Evolutionary conservation across 2,329 filamentous ascomycete genomes (phyloP).

Genomic region (Diaporthe ampelina): DNA sequence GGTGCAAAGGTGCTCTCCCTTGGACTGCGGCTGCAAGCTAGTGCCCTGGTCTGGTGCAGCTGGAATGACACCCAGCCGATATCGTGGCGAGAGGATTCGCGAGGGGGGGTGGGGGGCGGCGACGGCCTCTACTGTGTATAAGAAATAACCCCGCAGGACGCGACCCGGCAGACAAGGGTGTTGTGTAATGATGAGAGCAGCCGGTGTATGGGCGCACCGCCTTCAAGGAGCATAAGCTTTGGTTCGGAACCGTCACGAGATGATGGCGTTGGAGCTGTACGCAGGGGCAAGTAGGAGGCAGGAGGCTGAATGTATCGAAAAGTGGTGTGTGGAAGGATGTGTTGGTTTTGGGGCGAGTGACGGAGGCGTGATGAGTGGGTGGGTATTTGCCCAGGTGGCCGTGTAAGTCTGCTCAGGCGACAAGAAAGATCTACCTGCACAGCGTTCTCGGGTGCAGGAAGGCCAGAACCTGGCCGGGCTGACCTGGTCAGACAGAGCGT

Average conservation of each 20-base stretch:
- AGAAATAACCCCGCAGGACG: slow-evolving; percentile 34
- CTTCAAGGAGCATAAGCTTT: slow-evolving; percentile 26
- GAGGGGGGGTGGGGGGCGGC: slow-evolving; percentile 25
- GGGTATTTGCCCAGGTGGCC: slow-evolving; percentile 17
- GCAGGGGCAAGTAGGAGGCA: slow-evolving; percentile 30
- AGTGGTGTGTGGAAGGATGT: background rate
- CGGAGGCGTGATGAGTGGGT: slow-evolving; percentile 8
- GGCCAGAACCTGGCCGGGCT: slow-evolving; percentile 31
- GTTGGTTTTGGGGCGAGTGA: slow-evolving; percentile 26
- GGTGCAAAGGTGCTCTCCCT: slow-evolving; percentile 56
- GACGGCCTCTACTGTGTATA: slow-evolving; percentile 32
- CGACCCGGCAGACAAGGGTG: slow-evolving; percentile 29
- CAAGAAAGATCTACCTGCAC: slow-evolving; percentile 29
- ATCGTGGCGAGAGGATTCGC: slow-evolving; percentile 32
- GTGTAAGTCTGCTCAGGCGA: slow-evolving; percentile 30
- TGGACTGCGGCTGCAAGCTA: slow-evolving; percentile 22
- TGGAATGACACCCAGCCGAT: slow-evolving; percentile 36
- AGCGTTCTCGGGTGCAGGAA: slow-evolving; percentile 27
- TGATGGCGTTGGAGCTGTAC: slow-evolving; percentile 34
- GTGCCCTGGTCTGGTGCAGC: slow-evolving; percentile 21
- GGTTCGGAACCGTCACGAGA: slow-evolving; percentile 22
- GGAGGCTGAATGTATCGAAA: slow-evolving; percentile 25
- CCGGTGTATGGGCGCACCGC: slow-evolving; percentile 28
- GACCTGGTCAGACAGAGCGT: slow-evolving; percentile 28
- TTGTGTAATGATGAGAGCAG: slow-evolving; percentile 15